A percentile compares a stretch with the other conserved stretches of the same genome.
These are phyloP conservation scores for Pyrenochaeta sp. DNA, from an alignment of 2,329 filamentous ascomycete species.

Conservation along the genomic window DNA sequence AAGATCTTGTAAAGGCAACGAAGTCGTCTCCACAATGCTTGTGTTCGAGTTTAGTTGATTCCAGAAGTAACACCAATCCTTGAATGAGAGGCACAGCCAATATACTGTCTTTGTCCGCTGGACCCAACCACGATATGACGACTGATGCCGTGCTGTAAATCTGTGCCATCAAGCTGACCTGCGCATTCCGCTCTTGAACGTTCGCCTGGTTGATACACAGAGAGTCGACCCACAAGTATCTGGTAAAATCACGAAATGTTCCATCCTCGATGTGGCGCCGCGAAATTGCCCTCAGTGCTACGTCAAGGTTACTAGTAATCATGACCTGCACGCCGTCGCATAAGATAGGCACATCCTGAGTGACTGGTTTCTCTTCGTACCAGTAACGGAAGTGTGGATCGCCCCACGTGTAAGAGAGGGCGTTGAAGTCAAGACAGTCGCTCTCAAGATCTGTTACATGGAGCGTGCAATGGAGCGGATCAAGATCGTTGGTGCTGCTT, in stretches of 20 bases:
- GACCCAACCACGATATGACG: slow-evolving; percentile 22
- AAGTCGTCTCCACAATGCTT: neutral
- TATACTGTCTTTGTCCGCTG: slow-evolving; percentile 3
- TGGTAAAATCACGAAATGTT: neutral
- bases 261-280: neutral
- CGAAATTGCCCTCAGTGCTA: neutral
- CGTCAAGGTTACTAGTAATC: slow-evolving; percentile 3
- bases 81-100: slow-evolving; percentile 4
- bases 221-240: slow-evolving; percentile 7
- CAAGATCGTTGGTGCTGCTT: neutral
- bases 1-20: neutral
- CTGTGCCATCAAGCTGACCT: slow-evolving; percentile 17
- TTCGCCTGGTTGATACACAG: slow-evolving; percentile 22
- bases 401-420: slow-evolving; percentile 16
- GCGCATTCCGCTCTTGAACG: slow-evolving; percentile 11
- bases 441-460: neutral
- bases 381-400: slow-evolving; percentile 5
- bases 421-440: slow-evolving; percentile 2
- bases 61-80: neutral
- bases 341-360: neutral
- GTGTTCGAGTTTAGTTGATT: neutral
- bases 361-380: neutral
- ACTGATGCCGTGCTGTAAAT: slow-evolving; percentile 11
- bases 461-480: neutral
- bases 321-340: slow-evolving; percentile 4